A percentile compares a stretch with the other conserved stretches of the same genome.
Conservation (phyloP, 1,284 basidiomycete genomes). For the Sporisorium graminicola region DNA sequence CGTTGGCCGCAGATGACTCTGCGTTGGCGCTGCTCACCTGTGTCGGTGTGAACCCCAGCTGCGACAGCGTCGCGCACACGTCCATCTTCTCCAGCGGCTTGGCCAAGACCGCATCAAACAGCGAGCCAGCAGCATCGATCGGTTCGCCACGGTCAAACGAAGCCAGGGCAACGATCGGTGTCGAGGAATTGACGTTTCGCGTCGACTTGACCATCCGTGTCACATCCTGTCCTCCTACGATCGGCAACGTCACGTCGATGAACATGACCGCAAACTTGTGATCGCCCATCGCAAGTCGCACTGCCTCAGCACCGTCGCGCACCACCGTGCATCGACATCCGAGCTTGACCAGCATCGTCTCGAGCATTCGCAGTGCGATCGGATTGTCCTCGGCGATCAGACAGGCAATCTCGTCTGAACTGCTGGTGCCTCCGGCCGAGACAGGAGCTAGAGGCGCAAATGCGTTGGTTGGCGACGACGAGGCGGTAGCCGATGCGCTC, state of each 20-base stretch:
- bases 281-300: slow-evolving; percentile 96
- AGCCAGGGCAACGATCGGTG: slow-evolving; percentile 87
- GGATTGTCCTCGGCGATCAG: slow-evolving; percentile 97
- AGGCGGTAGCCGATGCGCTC: slow-evolving; percentile 22
- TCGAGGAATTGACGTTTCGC: slow-evolving; percentile 87
- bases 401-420: slow-evolving; percentile 78
- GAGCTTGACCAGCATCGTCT: slow-evolving; percentile 88
- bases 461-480: slow-evolving; percentile 33
- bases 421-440: slow-evolving; percentile 23
- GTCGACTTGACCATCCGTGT: slow-evolving; percentile 93
- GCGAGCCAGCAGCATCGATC: slow-evolving; percentile 68
- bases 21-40: slow-evolving; percentile 20
- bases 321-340: slow-evolving; percentile 95
- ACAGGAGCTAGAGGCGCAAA: slow-evolving; percentile 13
- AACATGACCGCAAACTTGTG: slow-evolving; percentile 80
- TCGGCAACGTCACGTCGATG: slow-evolving; percentile 90
- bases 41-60: slow-evolving; percentile 54
- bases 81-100: slow-evolving; percentile 63
- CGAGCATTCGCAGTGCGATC: slow-evolving; percentile 75
- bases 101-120: slow-evolving; percentile 70
- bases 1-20: slow-evolving; percentile 3
- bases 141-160: slow-evolving; percentile 65
- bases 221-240: slow-evolving; percentile 91
- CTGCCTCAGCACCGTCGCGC: slow-evolving; percentile 93
- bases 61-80: slow-evolving; percentile 50